Evolutionary conservation across 495 filamentous ascomycete species (phyloP).

Genomic region (Podospora comata): DNA sequence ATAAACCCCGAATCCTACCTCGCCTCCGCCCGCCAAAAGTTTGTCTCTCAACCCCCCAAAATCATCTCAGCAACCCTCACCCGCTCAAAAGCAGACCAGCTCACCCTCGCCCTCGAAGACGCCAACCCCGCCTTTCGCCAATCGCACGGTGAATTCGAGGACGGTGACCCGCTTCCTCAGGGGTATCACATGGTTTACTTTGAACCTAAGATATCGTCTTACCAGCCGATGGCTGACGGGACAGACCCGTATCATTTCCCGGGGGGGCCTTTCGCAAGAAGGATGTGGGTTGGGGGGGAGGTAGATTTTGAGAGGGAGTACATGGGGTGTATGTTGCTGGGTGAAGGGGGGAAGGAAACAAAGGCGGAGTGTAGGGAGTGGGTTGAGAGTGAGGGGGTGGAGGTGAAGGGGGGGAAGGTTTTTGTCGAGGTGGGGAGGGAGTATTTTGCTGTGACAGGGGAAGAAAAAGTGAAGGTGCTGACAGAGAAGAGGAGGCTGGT

Average conservation of each 20-base stretch:
- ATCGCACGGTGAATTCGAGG: slow-evolving; percentile 26
- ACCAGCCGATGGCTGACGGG: slow-evolving; percentile 62
- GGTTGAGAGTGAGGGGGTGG: slow-evolving; percentile 35
- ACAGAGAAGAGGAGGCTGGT: background rate
- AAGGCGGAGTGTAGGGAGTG: slow-evolving; percentile 60
- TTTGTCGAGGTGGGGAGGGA: slow-evolving; percentile 41
- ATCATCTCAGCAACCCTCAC: background rate
- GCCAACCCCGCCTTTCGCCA: background rate
- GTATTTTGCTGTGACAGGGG: slow-evolving; percentile 26
- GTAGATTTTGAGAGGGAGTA: slow-evolving; percentile 34
- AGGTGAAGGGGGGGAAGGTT: slow-evolving; percentile 34
- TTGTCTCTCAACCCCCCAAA: background rate
- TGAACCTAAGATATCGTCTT: slow-evolving; percentile 54
- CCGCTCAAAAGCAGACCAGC: background rate
- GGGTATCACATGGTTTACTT: slow-evolving; percentile 76
- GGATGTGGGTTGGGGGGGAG: slow-evolving; percentile 78
- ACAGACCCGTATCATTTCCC: slow-evolving; percentile 70
- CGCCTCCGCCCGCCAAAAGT: background rate
- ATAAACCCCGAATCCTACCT: background rate
- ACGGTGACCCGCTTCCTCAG: slow-evolving; percentile 45
- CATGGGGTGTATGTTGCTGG: slow-evolving; percentile 26
- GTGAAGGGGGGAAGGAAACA: slow-evolving; percentile 36
- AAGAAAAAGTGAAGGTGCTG: background rate
- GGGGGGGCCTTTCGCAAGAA: slow-evolving; percentile 57
- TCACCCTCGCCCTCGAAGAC: slow-evolving; percentile 11